Base-by-base conservation (phyloP, 495 filamentous ascomycete species). In the Clavariopsis aquatica region DNA sequence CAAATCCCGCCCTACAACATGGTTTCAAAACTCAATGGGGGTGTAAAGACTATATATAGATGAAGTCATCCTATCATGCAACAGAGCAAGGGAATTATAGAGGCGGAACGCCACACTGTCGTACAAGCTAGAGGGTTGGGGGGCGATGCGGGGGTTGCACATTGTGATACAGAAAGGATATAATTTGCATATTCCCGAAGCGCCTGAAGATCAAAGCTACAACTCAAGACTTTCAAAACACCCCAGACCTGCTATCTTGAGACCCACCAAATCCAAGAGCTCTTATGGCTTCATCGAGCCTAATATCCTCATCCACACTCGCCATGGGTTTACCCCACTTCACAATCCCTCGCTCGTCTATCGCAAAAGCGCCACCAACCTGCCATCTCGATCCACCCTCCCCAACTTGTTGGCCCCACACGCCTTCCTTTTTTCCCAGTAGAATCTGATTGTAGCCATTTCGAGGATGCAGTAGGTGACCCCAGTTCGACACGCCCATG, bases 401-500 rank as follows among this genome's bases (percentile, higher is more conserved):
- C 7, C 57, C 64, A n/a, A 67, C 58, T 49, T 62, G 34, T 12
- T 38, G 23, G 15, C 64, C 64, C 58, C 64, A 62, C 2, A 67
- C 58, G 51, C 58, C 58, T 24, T 67, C 52, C 4, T 57, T 67
- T 58, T 58, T 67, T 15, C 58, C 57, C 19, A 67, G 43, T 52
- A 62, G 3, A 22, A 41, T 38, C 24, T 67, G 64, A 23, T 67
- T 67, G 45, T 62, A 62, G 0, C 64, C 64, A 28, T 67, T 67
- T 0, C 64, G 57, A 1, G 64, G 64, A 53, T 67, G 38, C n/a
- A 67, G 45, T 27, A 67, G 23, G 38, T 67, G 64, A 0, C 64
- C 64, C 64, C 64, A 67, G 36, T 67, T 67, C 36, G 64, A 67
- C 23, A 67, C 62, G 22, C 57, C 64, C 15, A 67, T 49, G 13